Evolutionary conservation across 805 yeast genomes (phyloP), one percentile per base, ranked within the genome.

Genomic region (Wickerhamomyces hampshirensis): DNA sequence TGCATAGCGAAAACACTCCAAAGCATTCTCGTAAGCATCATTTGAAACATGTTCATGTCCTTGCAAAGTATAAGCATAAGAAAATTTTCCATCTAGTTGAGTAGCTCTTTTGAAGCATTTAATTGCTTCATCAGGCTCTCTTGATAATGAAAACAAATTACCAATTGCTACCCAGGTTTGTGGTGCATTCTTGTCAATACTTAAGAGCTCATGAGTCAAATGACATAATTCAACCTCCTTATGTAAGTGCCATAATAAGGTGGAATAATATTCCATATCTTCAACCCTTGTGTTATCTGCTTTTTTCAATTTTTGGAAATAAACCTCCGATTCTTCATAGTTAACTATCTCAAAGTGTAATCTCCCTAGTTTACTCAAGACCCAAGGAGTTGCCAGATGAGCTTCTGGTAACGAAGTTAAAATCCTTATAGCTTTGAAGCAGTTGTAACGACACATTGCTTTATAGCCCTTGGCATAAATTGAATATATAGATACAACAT

Each of bases 151-250:
- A 44, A 85, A 85, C 30, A 91, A 71, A 57, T 91, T 93, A 1
- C 98, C 98, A 40, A 88, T 68, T 1, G 84, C 80, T 45, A 93
- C 83, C 98, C 98, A 91, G 0, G 96, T 79, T 46, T 87, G 82
- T 6, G 95, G 84, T 10, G 80, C 66, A n/a, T 69, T 59, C 9
- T 76, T 65, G 47, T 82, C 76, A 13, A 78, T 64, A 39, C 79
- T 84, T 43, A 79, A 67, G 28, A 91, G 65, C 47, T 88, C 96
- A 54, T 84, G 85, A 4, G 95, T 84, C 38, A 93, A 66, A 50
- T 72, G 78, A n/a, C 93, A 80, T 34, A 93, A 67, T 37, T 81
- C 89, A 15, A 77, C 74, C 32, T 84, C 88, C 51, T 80, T 80
- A 38, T 84, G 91, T 33, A 88, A 62, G 63, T 93, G 98, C 98